Evolutionary conservation across 2,329 filamentous ascomycete genomes (phyloP).

Genomic region (Metarhizium rileyi): DNA sequence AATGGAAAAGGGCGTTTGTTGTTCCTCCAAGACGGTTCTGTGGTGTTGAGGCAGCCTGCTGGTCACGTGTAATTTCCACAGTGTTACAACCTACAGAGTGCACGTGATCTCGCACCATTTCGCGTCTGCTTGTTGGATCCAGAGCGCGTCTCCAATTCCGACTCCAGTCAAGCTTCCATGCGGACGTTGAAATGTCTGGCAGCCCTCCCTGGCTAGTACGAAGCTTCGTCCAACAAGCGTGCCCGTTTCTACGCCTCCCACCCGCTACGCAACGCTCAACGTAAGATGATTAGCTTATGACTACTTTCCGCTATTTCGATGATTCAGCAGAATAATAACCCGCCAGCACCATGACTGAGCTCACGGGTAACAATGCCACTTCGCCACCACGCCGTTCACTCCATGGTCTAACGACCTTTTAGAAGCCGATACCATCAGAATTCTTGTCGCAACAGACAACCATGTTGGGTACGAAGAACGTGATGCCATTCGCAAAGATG

Average conservation of each 20-base stretch:
- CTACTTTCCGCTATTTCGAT: conserved; percentile 4
- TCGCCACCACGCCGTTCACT: background rate
- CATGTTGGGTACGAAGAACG: conserved; percentile 96
- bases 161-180: background rate
- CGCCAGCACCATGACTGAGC: conserved; percentile 5
- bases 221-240: background rate
- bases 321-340: background rate
- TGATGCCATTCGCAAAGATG: conserved; percentile 87
- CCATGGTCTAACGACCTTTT: background rate
- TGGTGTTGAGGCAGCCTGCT: no score
- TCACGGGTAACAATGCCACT: conserved; percentile 3
- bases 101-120: conserved; percentile 21
- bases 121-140: conserved; percentile 17
- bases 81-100: background rate
- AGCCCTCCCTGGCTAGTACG: no score
- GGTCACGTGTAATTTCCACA: no score
- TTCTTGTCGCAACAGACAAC: conserved; percentile 90
- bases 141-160: conserved; percentile 4
- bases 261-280: no score
- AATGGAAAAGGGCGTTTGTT: no score
- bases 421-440: conserved; percentile 78
- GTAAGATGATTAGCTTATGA: no score
- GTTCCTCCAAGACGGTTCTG: no score
- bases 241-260: background rate
- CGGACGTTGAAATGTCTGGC: background rate